Evolutionary conservation across 345 rosid species (phyloP).

Genomic region (Eucalyptus viminalis): DNA sequence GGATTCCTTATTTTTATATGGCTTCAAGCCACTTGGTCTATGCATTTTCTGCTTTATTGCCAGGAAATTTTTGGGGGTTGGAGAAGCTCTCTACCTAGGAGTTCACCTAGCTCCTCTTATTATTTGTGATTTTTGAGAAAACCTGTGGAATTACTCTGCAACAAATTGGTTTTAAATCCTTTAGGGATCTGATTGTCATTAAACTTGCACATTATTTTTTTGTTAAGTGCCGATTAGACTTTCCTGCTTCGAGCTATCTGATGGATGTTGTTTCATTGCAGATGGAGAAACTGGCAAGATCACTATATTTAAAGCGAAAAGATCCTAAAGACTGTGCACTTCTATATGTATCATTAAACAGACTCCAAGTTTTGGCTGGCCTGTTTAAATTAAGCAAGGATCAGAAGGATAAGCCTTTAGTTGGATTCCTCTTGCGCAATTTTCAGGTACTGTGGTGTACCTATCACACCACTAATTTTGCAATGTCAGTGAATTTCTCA

Average conservation of each 20-base stretch:
- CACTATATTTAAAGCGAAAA: constrained; percentile 64
- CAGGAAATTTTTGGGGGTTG: background rate
- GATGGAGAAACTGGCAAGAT: constrained; percentile 89
- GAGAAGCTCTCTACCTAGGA: background rate
- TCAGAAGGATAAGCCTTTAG: constrained; percentile 87
- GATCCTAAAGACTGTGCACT: constrained; percentile 91
- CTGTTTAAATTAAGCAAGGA: constrained; percentile 82
- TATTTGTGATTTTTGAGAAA: background rate
- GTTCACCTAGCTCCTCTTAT: background rate
- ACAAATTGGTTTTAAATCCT: background rate
- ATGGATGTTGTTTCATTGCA: constrained; percentile 9
- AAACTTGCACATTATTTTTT: background rate
- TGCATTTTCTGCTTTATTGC: background rate
- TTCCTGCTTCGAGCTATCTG: background rate
- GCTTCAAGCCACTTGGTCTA: background rate
- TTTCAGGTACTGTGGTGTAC: constrained; percentile 54
- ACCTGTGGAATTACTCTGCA: background rate
- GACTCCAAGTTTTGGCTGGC: constrained; percentile 92
- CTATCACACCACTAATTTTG: background rate
- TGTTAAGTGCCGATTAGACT: background rate
- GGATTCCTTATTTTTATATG: background rate
- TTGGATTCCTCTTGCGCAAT: constrained; percentile 84
- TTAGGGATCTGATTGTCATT: background rate
- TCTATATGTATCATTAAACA: constrained; percentile 71
- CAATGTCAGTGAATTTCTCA: background rate